phyloP scores from a whole-genome alignment of 2,329 filamentous ascomycete species.

The Aureobasidium namibiae region DNA sequence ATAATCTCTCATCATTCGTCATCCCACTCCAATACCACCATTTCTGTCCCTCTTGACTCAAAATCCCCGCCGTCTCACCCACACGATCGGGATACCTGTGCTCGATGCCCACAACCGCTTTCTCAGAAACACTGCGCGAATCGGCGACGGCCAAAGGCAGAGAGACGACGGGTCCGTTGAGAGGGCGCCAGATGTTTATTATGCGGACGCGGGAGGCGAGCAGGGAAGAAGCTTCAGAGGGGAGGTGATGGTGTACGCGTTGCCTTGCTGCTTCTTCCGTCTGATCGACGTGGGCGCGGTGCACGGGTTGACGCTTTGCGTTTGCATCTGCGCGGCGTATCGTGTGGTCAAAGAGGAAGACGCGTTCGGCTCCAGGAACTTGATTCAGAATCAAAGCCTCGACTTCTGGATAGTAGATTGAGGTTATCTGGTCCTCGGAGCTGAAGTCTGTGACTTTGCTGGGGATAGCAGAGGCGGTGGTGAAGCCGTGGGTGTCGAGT shows the following conservation, averaged over 20 bases:
- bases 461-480: slow-evolving; percentile 50
- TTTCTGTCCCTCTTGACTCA: slow-evolving; percentile 51
- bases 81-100: slow-evolving; percentile 63
- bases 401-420: slow-evolving; percentile 77
- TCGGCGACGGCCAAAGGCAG: slow-evolving; percentile 52
- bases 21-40: slow-evolving; percentile 81
- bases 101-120: slow-evolving; percentile 63
- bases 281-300: slow-evolving; percentile 74
- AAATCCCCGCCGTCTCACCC: slow-evolving; percentile 67
- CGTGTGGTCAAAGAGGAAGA: slow-evolving; percentile 83
- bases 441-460: slow-evolving; percentile 51
- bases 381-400: slow-evolving; percentile 60
- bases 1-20: slow-evolving; percentile 49
- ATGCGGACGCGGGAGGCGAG: slow-evolving; percentile 67
- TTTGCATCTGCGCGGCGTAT: slow-evolving; percentile 58
- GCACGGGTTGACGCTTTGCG: slow-evolving; percentile 61
- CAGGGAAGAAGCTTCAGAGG: slow-evolving; percentile 57
- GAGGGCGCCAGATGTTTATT: slow-evolving; percentile 74
- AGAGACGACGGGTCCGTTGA: slow-evolving; percentile 50
- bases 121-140: slow-evolving; percentile 45
- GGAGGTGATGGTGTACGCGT: slow-evolving; percentile 61
- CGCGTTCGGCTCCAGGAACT: slow-evolving; percentile 56
- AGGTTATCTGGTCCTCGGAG: slow-evolving; percentile 60
- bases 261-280: slow-evolving; percentile 56
- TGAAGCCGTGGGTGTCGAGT: slow-evolving; percentile 69